Evolutionary conservation across 306 rosid genomes (phyloP).

Genomic region (Hippophae rhamnoides): DNA sequence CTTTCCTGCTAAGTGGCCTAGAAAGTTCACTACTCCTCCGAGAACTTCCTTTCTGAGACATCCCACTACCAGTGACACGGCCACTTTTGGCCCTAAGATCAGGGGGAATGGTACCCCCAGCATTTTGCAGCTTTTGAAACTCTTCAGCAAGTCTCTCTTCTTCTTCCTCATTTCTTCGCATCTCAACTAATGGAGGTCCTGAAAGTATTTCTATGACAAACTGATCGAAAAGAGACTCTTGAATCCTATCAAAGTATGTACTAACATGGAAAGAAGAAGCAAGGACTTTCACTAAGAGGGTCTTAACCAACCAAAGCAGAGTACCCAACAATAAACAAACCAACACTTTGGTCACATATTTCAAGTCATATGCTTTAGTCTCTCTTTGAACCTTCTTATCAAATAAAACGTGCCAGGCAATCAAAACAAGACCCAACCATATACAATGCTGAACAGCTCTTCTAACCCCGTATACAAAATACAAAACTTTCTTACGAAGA

Average conservation of each 20-base stretch:
- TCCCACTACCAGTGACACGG: conserved; percentile 35
- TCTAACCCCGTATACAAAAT: conserved; percentile 72
- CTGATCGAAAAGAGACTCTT: conserved; percentile 68
- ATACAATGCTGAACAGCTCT: conserved; percentile 67
- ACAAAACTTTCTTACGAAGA: conserved; percentile 58
- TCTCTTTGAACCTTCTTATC: conserved; percentile 59
- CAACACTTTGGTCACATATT: conserved; percentile 43
- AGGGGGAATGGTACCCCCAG: conserved; percentile 71
- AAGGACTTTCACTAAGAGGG: conserved; percentile 61
- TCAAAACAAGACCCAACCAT: conserved; percentile 74
- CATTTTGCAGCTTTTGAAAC: conserved; percentile 66
- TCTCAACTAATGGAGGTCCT: conserved; percentile 61
- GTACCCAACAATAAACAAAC: conserved; percentile 62
- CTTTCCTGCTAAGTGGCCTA: conserved; percentile 26
- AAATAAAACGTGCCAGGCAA: conserved; percentile 65
- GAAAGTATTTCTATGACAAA: conserved; percentile 73
- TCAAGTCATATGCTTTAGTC: conserved; percentile 23
- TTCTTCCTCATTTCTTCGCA: conserved; percentile 51
- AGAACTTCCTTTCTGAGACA: conserved; percentile 25
- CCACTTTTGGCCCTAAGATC: conserved; percentile 44
- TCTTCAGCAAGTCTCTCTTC: conserved; percentile 64
- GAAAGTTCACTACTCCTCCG: conserved; percentile 34
- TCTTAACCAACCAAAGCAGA: conserved; percentile 64
- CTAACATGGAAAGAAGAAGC: conserved; percentile 84
- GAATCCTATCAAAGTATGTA: conserved; percentile 79